Evolutionary conservation across 495 filamentous ascomycete genomes (phyloP).

Genomic region (Trichoderma erinaceum): DNA sequence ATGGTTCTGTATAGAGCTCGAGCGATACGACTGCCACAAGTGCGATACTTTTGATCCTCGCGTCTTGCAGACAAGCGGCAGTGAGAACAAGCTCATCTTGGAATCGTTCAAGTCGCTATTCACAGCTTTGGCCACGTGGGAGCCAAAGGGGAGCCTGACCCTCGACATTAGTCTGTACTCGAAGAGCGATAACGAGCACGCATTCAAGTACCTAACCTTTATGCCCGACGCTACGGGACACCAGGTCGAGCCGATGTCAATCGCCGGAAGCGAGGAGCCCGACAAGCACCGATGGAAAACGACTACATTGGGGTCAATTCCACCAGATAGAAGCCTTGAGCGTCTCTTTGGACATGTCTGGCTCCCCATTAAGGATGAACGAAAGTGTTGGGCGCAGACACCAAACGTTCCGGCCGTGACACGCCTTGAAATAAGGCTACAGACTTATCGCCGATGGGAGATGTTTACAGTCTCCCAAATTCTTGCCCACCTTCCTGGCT

Average conservation of each 20-base stretch:
- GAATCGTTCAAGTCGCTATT: background rate
- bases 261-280: background rate
- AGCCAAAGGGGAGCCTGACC: conserved; percentile 1
- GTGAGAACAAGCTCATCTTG: background rate
- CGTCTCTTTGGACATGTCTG: conserved; percentile 1
- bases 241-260: conserved; percentile 1
- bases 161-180: conserved; percentile 10
- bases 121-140: background rate
- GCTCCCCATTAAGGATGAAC: background rate
- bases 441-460: background rate
- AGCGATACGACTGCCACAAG: background rate
- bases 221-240: conserved; percentile 10
- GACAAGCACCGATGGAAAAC: conserved; percentile 2
- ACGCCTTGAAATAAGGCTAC: conserved; percentile 6
- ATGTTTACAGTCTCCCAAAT: background rate
- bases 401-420: background rate
- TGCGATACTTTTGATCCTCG: background rate
- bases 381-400: background rate
- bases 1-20: conserved; percentile 15
- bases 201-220: conserved; percentile 5
- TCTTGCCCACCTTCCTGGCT: conserved; percentile 3
- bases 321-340: background rate
- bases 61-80: background rate
- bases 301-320: background rate
- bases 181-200: conserved; percentile 24